phyloP scores from a whole-genome alignment of 257 asterid species.

The Gentiana dahurica region DNA sequence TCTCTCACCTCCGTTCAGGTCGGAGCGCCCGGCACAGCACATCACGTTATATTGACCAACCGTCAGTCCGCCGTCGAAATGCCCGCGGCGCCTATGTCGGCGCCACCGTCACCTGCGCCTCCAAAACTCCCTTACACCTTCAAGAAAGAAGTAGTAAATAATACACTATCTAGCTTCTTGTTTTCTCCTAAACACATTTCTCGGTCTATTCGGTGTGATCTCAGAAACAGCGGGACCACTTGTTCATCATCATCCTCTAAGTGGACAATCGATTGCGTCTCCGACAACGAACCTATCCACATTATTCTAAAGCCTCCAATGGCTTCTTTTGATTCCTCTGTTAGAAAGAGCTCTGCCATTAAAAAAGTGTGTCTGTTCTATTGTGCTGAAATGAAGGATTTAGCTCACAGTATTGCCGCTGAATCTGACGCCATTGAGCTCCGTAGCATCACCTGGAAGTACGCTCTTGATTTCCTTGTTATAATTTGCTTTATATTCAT shows the following conservation, averaged over 20 bases:
- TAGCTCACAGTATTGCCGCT: constrained; percentile 69
- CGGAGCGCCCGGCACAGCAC: constrained; percentile 9
- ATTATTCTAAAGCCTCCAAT: constrained; percentile 81
- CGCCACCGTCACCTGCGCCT: constrained; percentile 8
- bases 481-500: background rate
- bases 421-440: constrained; percentile 89
- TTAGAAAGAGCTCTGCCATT: constrained; percentile 22
- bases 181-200: constrained; percentile 10
- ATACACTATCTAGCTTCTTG: constrained; percentile 9
- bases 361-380: constrained; percentile 70
- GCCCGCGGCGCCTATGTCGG: constrained; percentile 45
- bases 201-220: constrained; percentile 40
- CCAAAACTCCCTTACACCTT: constrained; percentile 15
- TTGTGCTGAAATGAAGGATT: constrained; percentile 82
- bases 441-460: constrained; percentile 89
- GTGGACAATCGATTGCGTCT: constrained; percentile 72
- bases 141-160: constrained; percentile 12
- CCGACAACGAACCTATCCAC: constrained; percentile 78
- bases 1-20: constrained; percentile 9
- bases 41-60: background rate
- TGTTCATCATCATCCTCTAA: constrained; percentile 17
- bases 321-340: constrained; percentile 36
- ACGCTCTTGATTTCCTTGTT: background rate
- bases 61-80: constrained; percentile 24
- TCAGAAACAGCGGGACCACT: constrained; percentile 19